Conservation (phyloP, 768 basidiomycete genomes). For the Stropharia rugosoannulata region DNA sequence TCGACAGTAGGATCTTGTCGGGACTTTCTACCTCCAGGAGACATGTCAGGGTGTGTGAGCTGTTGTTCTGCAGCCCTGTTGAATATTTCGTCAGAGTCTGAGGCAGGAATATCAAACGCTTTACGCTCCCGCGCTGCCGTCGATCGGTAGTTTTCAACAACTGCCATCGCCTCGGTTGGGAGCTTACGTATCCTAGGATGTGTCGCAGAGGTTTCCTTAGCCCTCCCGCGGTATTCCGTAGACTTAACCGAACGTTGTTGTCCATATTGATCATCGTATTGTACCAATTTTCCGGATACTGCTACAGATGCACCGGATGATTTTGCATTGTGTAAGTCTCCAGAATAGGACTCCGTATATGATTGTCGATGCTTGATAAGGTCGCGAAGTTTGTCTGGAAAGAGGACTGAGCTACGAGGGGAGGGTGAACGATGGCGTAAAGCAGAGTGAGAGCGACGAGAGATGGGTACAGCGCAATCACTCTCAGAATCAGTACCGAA, state of each 20-base stretch:
- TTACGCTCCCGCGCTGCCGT: constrained; percentile 45
- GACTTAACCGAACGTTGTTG: neutral
- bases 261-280: neutral
- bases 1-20: constrained; percentile 43
- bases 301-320: too few species aligned
- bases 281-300: neutral
- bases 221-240: neutral
- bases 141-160: constrained; percentile 20
- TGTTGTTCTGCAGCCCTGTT: constrained; percentile 9
- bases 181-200: neutral
- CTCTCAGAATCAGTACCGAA: constrained; percentile 15
- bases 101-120: constrained; percentile 52
- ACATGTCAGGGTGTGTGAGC: constrained; percentile 41
- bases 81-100: constrained; percentile 35
- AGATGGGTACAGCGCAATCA: constrained; percentile 10
- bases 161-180: constrained; percentile 11
- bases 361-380: constrained; percentile 21
- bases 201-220: neutral
- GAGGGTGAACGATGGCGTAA: constrained; percentile 9
- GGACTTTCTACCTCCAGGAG: constrained; percentile 38
- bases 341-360: constrained; percentile 3
- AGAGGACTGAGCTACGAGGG: constrained; percentile 9
- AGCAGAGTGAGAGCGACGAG: constrained; percentile 12
- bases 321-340: too few species aligned
- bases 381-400: constrained; percentile 18